Evolutionary conservation across 2,329 filamentous ascomycete genomes (phyloP).

Genomic region (Malbranchea zuffiana): DNA sequence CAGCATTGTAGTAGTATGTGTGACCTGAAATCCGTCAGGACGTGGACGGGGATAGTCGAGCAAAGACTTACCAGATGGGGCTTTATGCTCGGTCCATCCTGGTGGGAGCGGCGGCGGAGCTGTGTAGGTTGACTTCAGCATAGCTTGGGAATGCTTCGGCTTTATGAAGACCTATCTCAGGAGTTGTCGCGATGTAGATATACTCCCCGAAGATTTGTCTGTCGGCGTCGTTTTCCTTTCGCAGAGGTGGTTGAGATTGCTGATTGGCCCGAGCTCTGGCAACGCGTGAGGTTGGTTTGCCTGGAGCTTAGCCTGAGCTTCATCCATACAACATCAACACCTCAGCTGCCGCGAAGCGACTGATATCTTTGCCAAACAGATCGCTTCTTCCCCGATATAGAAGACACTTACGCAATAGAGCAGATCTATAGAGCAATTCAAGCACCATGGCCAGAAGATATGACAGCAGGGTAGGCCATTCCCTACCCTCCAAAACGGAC

Average conservation of each 20-base stretch:
- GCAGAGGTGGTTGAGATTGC: background rate
- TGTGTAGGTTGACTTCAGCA: constrained; percentile 71
- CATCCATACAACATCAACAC: constrained; percentile 8
- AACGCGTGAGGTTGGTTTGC: constrained; percentile 17
- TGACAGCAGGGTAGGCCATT: constrained; percentile 68
- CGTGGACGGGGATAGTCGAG: background rate
- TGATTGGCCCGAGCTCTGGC: constrained; percentile 15
- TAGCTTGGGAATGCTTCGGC: constrained; percentile 24
- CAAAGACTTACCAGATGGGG: constrained; percentile 53
- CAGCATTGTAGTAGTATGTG: constrained; percentile 74
- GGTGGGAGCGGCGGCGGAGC: constrained; percentile 56
- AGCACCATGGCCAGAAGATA: constrained; percentile 83
- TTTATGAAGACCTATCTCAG: constrained; percentile 1
- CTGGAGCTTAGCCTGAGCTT: constrained; percentile 13
- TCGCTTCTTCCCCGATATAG: background rate
- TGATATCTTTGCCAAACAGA: background rate
- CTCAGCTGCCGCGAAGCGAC: background rate
- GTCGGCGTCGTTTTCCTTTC: background rate
- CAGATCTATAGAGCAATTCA: background rate
- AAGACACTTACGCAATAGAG: background rate
- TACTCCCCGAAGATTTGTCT: background rate
- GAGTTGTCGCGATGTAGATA: constrained; percentile 1
- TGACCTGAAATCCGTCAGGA: constrained; percentile 46
- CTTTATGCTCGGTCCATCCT: constrained; percentile 90
- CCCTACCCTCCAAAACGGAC: too few species aligned